Evolutionary conservation across 345 rosid species (phyloP), one percentile per base, ranked within the genome.

Genomic region (Orychophragmus violaceus): DNA sequence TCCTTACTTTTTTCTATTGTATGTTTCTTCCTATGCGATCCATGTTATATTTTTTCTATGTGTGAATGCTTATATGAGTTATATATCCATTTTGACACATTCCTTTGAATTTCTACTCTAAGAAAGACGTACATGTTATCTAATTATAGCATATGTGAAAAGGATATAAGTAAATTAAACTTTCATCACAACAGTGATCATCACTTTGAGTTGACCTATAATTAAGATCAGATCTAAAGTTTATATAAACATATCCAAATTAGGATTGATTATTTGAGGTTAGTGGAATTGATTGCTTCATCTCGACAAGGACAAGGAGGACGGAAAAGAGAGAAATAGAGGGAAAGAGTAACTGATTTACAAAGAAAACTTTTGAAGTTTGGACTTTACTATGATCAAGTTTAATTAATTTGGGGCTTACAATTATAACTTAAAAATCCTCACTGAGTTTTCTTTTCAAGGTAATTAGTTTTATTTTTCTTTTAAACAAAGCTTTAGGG

Each of bases 181-280:
- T 18, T 60, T 67, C 51, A 23, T 66, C 17, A 35, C 28, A 39
- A 41, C 6, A 24, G 27, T 25, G 48, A 51, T 50, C 56, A 51
- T 50, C 56, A 25, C 24, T 71, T 56, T 72, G 30, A 35, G 44
- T 67, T 74, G 42, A 54, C 67, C 65, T 66, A n/a, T n/a, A 54
- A 53, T 52, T 51, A 67, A 27, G 59, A 22, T 53, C 63, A 60
- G 77, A 52, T 60, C 64, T 60, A 51, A 60, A 60, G 23, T 30
- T 50, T 51, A 23, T 22, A 51, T 23, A 32, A 11, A 48, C 23
- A 51, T 25, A 41, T 52, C 21, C 30, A 32, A 42, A 52, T n/a
- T 60, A 24, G 36, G 42, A 42, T 59, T 42, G 42, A 45, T 58
- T 44, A 45, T 58, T 44, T 51, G 61, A 74, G 63, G 33, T 59